Conservation (phyloP, 2,329 filamentous ascomycete species). For the Cordyceps tenuipes region DNA sequence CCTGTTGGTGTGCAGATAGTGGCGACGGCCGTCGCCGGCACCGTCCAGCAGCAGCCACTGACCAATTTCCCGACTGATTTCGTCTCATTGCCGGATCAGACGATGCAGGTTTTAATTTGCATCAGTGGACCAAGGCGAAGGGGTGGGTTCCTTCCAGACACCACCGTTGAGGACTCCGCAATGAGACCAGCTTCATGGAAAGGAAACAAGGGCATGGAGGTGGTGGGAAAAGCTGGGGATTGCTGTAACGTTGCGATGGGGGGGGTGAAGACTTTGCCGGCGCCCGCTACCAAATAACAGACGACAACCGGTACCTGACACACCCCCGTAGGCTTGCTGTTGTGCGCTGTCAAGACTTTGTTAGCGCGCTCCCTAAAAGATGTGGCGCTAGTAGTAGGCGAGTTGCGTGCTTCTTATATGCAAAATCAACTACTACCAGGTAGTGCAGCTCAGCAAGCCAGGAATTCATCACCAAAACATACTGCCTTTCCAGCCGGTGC, state of each 20-base stretch:
- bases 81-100: not conserved
- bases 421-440: no score
- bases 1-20: not conserved
- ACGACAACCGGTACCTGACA: not conserved
- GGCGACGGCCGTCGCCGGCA: not conserved
- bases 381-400: not conserved
- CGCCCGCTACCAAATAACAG: not conserved
- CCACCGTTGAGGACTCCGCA: not conserved
- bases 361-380: not conserved
- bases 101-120: not conserved
- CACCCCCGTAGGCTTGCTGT: no score
- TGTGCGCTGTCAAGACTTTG: not conserved
- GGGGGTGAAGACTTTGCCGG: not conserved
- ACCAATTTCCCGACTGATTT: constrained; percentile 1
- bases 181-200: not conserved
- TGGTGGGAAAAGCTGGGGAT: constrained; percentile 12
- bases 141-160: not conserved
- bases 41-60: not conserved
- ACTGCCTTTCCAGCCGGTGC: no score
- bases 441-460: no score
- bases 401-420: not conserved
- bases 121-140: not conserved
- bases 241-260: constrained; percentile 19
- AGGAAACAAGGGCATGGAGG: not conserved
- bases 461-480: no score